A percentile compares a stretch with the other conserved stretches of the same genome.
These are phyloP conservation scores for Geotrichum histeridarum DNA, from an alignment of 1,139 yeast species.

Conservation along the genomic window DNA sequence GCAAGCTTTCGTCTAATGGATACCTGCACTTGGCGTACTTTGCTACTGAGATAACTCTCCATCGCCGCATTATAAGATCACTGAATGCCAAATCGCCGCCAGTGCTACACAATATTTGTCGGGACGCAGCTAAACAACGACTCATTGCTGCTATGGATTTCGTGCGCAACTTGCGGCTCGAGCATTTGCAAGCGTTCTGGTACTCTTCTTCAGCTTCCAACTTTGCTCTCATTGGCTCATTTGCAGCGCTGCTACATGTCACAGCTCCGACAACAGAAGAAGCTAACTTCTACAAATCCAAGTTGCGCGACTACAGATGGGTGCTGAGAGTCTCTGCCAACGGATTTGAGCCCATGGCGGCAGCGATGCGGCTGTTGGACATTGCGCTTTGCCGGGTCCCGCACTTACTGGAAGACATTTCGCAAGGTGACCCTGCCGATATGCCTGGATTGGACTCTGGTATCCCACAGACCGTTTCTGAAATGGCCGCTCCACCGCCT, in stretches of 20 bases:
- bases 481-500: not conserved
- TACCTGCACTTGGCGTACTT: slow-evolving; percentile 77
- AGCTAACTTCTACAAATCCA: slow-evolving; percentile 56
- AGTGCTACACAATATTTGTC: slow-evolving; percentile 67
- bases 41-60: slow-evolving; percentile 80
- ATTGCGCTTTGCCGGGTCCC: slow-evolving; percentile 29
- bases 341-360: slow-evolving; percentile 68
- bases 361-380: slow-evolving; percentile 64
- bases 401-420: slow-evolving; percentile 18
- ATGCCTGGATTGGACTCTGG: not conserved
- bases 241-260: slow-evolving; percentile 65
- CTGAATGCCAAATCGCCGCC: slow-evolving; percentile 32
- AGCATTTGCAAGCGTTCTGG: slow-evolving; percentile 85
- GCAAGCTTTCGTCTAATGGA: slow-evolving; percentile 51
- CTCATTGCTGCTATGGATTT: slow-evolving; percentile 77
- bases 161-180: slow-evolving; percentile 67
- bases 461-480: not conserved
- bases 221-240: slow-evolving; percentile 76
- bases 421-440: slow-evolving; percentile 1
- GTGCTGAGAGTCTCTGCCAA: slow-evolving; percentile 65
- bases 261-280: slow-evolving; percentile 47
- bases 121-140: slow-evolving; percentile 79
- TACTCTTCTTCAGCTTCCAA: slow-evolving; percentile 74
- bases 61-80: slow-evolving; percentile 67
- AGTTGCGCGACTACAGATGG: slow-evolving; percentile 71